Evolutionary conservation across 2,329 filamentous ascomycete genomes (phyloP).

Genomic region (Fusarium cicatricum): DNA sequence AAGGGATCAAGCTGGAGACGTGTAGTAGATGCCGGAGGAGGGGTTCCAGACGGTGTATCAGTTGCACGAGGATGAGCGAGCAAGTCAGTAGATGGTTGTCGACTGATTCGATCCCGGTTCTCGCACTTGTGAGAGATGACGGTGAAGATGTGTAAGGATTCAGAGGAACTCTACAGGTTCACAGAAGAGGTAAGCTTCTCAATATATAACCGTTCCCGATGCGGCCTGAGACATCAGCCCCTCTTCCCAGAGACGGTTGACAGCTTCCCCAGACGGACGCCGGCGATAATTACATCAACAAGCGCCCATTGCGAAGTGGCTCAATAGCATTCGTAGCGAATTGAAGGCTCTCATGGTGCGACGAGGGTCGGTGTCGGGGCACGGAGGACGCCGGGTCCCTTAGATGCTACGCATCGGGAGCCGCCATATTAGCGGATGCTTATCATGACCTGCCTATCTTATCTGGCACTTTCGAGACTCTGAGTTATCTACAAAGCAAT

Average conservation of each 20-base stretch:
- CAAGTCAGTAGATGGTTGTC: constrained; percentile 6
- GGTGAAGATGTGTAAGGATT: neutral
- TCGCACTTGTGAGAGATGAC: neutral
- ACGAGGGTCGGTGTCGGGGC: constrained; percentile 36
- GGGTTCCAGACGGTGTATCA: constrained; percentile 10
- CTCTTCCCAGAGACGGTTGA: neutral
- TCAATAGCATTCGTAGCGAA: constrained; percentile 26
- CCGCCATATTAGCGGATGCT: constrained; percentile 26
- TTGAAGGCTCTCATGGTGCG: constrained; percentile 33
- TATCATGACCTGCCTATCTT: constrained; percentile 28
- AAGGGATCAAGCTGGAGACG: constrained; percentile 8
- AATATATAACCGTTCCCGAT: constrained; percentile 25
- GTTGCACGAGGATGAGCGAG: constrained; percentile 3
- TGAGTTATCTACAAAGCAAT: neutral
- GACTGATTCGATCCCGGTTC: neutral
- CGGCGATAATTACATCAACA: constrained; percentile 29
- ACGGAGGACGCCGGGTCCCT: constrained; percentile 43
- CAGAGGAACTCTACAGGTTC: neutral
- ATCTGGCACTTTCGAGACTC: constrained; percentile 6
- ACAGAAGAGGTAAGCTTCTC: constrained; percentile 16
- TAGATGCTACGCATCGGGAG: constrained; percentile 26
- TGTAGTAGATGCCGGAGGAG: constrained; percentile 8
- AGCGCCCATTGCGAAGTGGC: constrained; percentile 21
- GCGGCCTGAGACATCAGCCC: constrained; percentile 29
- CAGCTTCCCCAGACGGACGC: constrained; percentile 34